Evolutionary conservation across 306 rosid genomes (phyloP).

Genomic region (Morella rubra): DNA sequence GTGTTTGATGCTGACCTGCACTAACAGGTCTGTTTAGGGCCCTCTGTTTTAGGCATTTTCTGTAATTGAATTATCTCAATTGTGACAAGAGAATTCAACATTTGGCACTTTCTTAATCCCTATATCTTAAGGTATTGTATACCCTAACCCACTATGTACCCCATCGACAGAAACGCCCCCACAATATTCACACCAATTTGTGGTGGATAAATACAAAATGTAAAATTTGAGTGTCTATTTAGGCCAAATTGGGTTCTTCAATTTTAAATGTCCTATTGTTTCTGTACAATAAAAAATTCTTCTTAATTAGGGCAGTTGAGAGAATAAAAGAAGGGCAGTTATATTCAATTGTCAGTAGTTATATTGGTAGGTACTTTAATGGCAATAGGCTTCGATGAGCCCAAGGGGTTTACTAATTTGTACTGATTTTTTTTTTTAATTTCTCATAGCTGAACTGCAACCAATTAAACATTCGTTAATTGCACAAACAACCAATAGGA

Average conservation of each 20-base stretch:
- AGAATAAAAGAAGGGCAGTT: background rate
- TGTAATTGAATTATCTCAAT: conserved; percentile 27
- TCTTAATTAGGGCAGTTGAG: background rate
- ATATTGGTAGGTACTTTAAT: background rate
- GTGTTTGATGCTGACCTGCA: conserved; percentile 59
- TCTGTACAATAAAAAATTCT: background rate
- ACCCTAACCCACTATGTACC: conserved; percentile 12
- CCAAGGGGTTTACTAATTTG: background rate
- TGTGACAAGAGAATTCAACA: conserved; percentile 18
- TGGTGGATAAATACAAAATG: conserved; percentile 13
- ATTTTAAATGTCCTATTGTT: background rate
- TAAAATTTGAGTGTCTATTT: background rate
- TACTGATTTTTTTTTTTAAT: background rate
- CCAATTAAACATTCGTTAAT: background rate
- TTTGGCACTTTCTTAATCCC: conserved; percentile 26
- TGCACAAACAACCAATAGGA: background rate
- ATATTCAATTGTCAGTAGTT: background rate
- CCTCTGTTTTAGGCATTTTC: conserved; percentile 28
- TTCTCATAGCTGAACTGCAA: background rate
- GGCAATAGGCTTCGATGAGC: background rate
- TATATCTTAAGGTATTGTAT: conserved; percentile 25
- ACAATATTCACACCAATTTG: background rate
- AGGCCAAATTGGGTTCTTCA: background rate
- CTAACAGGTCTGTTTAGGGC: conserved; percentile 36
- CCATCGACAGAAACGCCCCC: conserved; percentile 32